Base-by-base conservation (phyloP, 768 basidiomycete genomes). In the Boletus vinaceobasis region DNA sequence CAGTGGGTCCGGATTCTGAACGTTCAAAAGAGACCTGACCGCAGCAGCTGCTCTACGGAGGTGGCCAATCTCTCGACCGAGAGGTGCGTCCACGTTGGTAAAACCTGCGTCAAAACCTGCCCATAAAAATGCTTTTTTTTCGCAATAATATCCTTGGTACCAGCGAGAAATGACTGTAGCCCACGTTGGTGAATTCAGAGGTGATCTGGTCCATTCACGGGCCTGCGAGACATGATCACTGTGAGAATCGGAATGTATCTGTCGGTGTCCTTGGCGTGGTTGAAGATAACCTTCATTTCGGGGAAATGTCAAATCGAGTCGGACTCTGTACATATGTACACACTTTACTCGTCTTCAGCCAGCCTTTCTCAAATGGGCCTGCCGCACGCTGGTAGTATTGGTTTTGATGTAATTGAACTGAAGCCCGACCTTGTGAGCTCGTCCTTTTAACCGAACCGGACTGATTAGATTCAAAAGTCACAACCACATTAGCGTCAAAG, bases 141-240 rank as follows among this genome's bases (percentile, higher is more conserved):
- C 96, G 87, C 85, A 0, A 86, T 89, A 62, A 98, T 96, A 7
- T 96, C 96, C 95, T n/a, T 95, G 84, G 65, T 98, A 98, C 2
- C 10, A n/a, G 52, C 42, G 35, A n/a, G 23, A 46, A 8, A 21
- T 7, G 43, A 52, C 14, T 6, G 35, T 7, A 11, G 53, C 77
- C 45, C 70, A 88, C 89, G 63, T 86, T 89, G 19, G 83, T 86
- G 67, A 90, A 91, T 35, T 84, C 81, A 1, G 78, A 77, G 1
- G 86, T 81, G 50, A 91, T 76, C 60, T 86, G 15, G 74, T 66
- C 89, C 88, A 90, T 64, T 90, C 87, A n/a, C n/a, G n/a, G 4
- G 75, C 69, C 27, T 87, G 79, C 52, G 72, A 65, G 39, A 68
- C 46, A 47, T 70, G 58, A 56, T 64, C 59, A 39, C 63, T 55